Percentiles rank a stretch among this genome's conserved stretches.
These are phyloP conservation scores for Coelastrella sp. DNA, from an alignment of 139 green algal genomes.

Conservation along the genomic window DNA sequence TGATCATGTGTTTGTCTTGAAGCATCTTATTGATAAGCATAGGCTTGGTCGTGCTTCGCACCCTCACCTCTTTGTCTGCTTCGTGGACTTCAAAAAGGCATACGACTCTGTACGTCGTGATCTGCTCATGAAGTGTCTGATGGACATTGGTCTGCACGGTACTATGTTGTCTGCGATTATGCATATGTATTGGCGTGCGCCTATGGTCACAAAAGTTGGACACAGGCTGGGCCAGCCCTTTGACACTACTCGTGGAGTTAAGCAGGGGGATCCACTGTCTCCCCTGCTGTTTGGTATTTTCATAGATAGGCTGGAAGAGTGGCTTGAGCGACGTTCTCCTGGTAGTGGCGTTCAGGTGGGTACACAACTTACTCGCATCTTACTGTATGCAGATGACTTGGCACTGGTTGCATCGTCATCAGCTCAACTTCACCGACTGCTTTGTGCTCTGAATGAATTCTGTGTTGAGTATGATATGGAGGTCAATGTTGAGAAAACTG, in stretches of 20 bases:
- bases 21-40: no score
- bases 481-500: constrained; percentile 25
- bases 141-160: neutral
- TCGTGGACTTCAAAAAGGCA: constrained; percentile 34
- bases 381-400: constrained; percentile 49
- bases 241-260: constrained; percentile 7
- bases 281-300: constrained; percentile 48
- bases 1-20: no score
- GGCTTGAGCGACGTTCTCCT: neutral
- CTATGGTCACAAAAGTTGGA: neutral
- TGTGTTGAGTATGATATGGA: neutral
- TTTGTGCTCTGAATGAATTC: neutral
- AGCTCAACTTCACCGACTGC: neutral
- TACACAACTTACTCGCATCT: neutral
- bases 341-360: neutral
- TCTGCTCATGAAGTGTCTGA: neutral
- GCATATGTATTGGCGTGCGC: neutral
- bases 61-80: constrained; percentile 2
- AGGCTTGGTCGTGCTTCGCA: neutral
- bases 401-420: constrained; percentile 1
- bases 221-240: neutral
- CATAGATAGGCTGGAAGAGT: constrained; percentile 40
- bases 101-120: constrained; percentile 10
- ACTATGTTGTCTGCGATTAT: neutral
- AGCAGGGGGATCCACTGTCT: constrained; percentile 34